A percentile compares a stretch with the other conserved stretches of the same genome.
phyloP scores from a whole-genome alignment of 2,329 filamentous ascomycete genomes.

The Penicillium olsonii region DNA sequence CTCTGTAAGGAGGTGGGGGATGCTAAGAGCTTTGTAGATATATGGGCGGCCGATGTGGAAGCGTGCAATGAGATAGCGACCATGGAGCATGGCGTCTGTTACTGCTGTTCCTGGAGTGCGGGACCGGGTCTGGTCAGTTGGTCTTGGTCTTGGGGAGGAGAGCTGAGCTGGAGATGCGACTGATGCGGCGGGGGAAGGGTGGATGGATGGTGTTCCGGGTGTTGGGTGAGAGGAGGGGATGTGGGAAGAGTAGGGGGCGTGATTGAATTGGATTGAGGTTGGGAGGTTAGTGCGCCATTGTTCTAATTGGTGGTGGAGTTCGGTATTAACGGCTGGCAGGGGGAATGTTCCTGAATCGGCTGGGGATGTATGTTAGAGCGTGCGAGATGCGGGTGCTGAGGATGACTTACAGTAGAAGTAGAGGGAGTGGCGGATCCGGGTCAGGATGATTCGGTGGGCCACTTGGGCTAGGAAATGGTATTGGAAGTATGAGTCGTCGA shows the following conservation, averaged over 20 bases:
- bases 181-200: slow-evolving; percentile 22
- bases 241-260: slow-evolving; percentile 23
- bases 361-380: slow-evolving; percentile 13
- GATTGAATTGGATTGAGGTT: slow-evolving; percentile 48
- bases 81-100: slow-evolving; percentile 41
- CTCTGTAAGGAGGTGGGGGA: slow-evolving; percentile 37
- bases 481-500: slow-evolving; percentile 57
- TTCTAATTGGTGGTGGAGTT: slow-evolving; percentile 57
- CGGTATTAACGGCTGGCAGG: slow-evolving; percentile 51
- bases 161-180: slow-evolving; percentile 21
- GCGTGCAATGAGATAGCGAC: slow-evolving; percentile 40
- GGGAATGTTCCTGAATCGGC: slow-evolving; percentile 48
- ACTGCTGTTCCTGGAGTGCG: slow-evolving; percentile 37
- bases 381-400: neutral
- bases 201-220: slow-evolving; percentile 23
- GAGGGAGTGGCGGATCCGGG: slow-evolving; percentile 53
- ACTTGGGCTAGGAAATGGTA: slow-evolving; percentile 61
- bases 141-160: slow-evolving; percentile 17
- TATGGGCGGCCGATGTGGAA: slow-evolving; percentile 46
- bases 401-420: slow-evolving; percentile 49
- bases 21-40: slow-evolving; percentile 46
- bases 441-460: slow-evolving; percentile 58
- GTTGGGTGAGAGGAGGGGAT: slow-evolving; percentile 24
- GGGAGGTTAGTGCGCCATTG: slow-evolving; percentile 58
- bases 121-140: slow-evolving; percentile 23